Evolutionary conservation across 2,329 filamentous ascomycete genomes (phyloP).

Genomic region (Colletotrichum cuscutae): DNA sequence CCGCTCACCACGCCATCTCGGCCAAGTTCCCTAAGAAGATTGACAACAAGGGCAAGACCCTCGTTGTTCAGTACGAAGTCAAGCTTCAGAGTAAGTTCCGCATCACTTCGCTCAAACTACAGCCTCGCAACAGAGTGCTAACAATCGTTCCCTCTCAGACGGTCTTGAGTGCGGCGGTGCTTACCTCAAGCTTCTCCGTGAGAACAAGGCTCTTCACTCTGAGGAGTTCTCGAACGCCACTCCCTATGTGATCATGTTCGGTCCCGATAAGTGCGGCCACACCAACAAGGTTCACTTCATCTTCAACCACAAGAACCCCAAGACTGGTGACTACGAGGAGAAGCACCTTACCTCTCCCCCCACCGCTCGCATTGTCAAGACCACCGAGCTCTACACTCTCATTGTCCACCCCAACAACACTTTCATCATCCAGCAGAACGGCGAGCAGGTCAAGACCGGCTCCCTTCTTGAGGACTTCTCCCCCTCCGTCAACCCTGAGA

Average conservation of each 20-base stretch:
- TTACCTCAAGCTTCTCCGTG: conserved; percentile 98
- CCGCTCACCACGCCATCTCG: conserved; percentile 98
- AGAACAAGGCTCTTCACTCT: conserved; percentile 95
- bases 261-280: conserved; percentile 97
- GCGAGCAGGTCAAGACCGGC: conserved; percentile 87
- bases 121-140: background rate
- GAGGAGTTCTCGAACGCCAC: conserved; percentile 98
- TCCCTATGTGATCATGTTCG: conserved; percentile 99
- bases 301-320: conserved; percentile 99
- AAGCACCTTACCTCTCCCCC: conserved; percentile 93
- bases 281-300: conserved; percentile 99
- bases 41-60: conserved; percentile 95
- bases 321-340: conserved; percentile 99
- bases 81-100: conserved; percentile 90
- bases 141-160: conserved; percentile 60
- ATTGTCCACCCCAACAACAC: conserved; percentile 97
- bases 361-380: conserved; percentile 88
- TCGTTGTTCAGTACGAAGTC: conserved; percentile 99
- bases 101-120: background rate
- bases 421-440: conserved; percentile 91
- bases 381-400: conserved; percentile 93
- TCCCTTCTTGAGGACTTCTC: conserved; percentile 93
- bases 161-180: conserved; percentile 97
- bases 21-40: conserved; percentile 98
- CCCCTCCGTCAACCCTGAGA: conserved; percentile 90